phyloP scores from a whole-genome alignment of 768 basidiomycete genomes.

The Calvatia gigantea region DNA sequence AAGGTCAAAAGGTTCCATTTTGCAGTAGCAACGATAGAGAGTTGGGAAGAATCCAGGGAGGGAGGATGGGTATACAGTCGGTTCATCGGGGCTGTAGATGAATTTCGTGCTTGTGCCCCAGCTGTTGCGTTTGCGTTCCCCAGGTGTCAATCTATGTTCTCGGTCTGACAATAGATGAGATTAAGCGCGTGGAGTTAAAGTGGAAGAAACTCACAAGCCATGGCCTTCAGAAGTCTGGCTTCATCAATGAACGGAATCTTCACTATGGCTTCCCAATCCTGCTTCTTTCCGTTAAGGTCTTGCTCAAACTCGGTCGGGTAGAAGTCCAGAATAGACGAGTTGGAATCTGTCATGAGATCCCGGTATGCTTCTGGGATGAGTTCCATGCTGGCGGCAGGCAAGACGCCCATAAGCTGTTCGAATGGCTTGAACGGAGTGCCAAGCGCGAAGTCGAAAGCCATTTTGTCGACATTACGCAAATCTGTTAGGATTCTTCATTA shows the following conservation, averaged over 20 bases:
- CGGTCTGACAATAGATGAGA: constrained; percentile 44
- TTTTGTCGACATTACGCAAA: constrained; percentile 68
- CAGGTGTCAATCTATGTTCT: constrained; percentile 71
- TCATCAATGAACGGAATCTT: constrained; percentile 99
- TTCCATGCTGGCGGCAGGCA: constrained; percentile 87
- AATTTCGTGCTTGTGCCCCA: constrained; percentile 83
- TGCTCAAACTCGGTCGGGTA: constrained; percentile 90
- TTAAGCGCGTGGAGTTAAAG: background rate
- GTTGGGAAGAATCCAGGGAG: constrained; percentile 94
- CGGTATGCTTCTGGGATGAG: constrained; percentile 85
- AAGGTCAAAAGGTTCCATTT: constrained; percentile 80
- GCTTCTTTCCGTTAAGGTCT: constrained; percentile 97
- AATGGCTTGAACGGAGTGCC: constrained; percentile 90
- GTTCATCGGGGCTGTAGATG: constrained; percentile 57
- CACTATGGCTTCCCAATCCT: constrained; percentile 98
- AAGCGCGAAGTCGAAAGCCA: constrained; percentile 83
- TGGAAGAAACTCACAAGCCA: constrained; percentile 59
- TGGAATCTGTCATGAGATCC: constrained; percentile 86
- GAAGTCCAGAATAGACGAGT: constrained; percentile 90
- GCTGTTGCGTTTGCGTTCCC: constrained; percentile 73
- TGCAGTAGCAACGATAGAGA: constrained; percentile 74
- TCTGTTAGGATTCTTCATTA: constrained; percentile 26
- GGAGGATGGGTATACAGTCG: constrained; percentile 82
- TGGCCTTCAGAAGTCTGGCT: constrained; percentile 69
- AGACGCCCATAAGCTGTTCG: constrained; percentile 97